Evolutionary conservation across 2,329 filamentous ascomycete species (phyloP).

Genomic region (Ophiostoma quercus): DNA sequence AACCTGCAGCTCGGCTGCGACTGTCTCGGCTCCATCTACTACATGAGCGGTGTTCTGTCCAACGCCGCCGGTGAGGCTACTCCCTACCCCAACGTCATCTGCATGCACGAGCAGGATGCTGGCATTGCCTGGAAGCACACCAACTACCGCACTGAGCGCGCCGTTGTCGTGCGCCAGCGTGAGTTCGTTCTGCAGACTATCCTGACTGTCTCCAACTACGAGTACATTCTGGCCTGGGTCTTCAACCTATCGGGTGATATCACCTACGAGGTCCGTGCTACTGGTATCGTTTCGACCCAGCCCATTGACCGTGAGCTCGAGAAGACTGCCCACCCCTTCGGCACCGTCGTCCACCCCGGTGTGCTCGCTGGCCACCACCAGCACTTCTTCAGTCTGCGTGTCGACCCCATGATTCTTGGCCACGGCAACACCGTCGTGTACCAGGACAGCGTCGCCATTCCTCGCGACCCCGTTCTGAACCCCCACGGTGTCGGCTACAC

Average conservation of each 20-base stretch:
- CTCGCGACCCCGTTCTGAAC: conserved; percentile 40
- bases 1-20: conserved; percentile 65
- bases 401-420: conserved; percentile 53
- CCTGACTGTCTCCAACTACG: conserved; percentile 65
- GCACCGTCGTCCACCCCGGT: conserved; percentile 59
- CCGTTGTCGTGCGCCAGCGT: conserved; percentile 55
- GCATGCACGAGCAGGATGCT: conserved; percentile 65
- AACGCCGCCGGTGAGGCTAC: conserved; percentile 48
- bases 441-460: conserved; percentile 39
- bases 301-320: conserved; percentile 51
- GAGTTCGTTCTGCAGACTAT: conserved; percentile 64
- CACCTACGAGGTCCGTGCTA: conserved; percentile 58
- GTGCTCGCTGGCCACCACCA: conserved; percentile 66
- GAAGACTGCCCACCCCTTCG: conserved; percentile 47
- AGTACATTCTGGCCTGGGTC: conserved; percentile 52
- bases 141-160: conserved; percentile 59
- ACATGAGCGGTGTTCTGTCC: conserved; percentile 54
- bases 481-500: conserved; percentile 47
- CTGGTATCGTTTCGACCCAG: conserved; percentile 56
- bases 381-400: conserved; percentile 60
- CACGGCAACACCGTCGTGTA: conserved; percentile 45
- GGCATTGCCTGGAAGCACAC: conserved; percentile 69
- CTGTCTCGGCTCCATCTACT: conserved; percentile 61
- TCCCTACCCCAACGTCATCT: conserved; percentile 51
- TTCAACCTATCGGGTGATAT: conserved; percentile 60